Evolutionary conservation across 176 grass and related monocot genomes (phyloP).

Genomic region (Oryza meyeriana): DNA sequence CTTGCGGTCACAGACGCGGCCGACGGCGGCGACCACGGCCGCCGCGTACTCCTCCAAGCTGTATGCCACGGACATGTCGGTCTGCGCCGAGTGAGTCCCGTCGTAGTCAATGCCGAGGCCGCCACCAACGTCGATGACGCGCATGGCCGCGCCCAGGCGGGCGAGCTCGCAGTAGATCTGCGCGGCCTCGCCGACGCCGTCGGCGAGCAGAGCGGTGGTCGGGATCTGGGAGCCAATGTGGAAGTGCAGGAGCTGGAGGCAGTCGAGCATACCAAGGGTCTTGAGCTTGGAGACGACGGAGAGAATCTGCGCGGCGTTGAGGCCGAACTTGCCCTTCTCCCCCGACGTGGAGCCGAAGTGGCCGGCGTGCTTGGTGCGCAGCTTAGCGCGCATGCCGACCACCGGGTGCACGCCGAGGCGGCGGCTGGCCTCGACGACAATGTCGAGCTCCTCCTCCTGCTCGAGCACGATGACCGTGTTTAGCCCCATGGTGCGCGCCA

Average conservation of each 20-base stretch:
- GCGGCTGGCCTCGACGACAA: slow-evolving; percentile 69
- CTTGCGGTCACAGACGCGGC: slow-evolving; percentile 74
- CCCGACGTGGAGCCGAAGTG: slow-evolving; percentile 94
- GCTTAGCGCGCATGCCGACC: slow-evolving; percentile 90
- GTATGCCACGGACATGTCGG: slow-evolving; percentile 88
- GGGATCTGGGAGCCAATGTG: slow-evolving; percentile 99
- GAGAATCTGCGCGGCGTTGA: slow-evolving; percentile 70
- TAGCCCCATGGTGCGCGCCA: slow-evolving; percentile 66
- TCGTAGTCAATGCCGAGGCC: slow-evolving; percentile 94
- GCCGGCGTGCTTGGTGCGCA: slow-evolving; percentile 89
- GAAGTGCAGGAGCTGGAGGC: slow-evolving; percentile 96
- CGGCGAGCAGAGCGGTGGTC: slow-evolving; percentile 63
- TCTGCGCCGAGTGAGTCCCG: slow-evolving; percentile 64
- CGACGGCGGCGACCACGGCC: slow-evolving; percentile 65
- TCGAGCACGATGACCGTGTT: slow-evolving; percentile 88
- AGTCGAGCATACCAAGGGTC: slow-evolving; percentile 72
- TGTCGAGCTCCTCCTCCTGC: slow-evolving; percentile 97
- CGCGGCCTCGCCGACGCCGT: slow-evolving; percentile 83
- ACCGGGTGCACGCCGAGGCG: slow-evolving; percentile 61
- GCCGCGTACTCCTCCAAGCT: slow-evolving; percentile 82
- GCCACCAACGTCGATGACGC: slow-evolving; percentile 79
- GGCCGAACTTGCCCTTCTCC: slow-evolving; percentile 94
- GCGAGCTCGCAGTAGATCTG: slow-evolving; percentile 95
- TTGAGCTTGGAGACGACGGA: slow-evolving; percentile 70
- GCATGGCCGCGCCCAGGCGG: slow-evolving; percentile 74